Percentiles rank a stretch among this genome's conserved stretches.
These are phyloP conservation scores for Pythium aquatile DNA, from an alignment of 352 stramenopile genomes.

Conservation along the genomic window DNA sequence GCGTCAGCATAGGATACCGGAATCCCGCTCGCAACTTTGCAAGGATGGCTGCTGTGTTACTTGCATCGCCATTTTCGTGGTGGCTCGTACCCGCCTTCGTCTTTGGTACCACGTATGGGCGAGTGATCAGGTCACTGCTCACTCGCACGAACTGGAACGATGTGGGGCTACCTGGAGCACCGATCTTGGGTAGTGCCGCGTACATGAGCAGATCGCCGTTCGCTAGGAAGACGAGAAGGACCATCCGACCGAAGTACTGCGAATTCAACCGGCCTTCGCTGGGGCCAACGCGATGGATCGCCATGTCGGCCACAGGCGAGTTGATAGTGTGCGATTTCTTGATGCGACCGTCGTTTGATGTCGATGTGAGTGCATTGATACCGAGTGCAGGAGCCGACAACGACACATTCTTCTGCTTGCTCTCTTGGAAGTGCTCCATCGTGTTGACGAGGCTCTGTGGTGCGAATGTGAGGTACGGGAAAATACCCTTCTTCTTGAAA, in stretches of 20 bases:
- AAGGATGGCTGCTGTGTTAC: constrained; percentile 66
- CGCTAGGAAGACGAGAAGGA: constrained; percentile 80
- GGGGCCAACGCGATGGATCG: constrained; percentile 76
- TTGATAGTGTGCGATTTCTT: constrained; percentile 83
- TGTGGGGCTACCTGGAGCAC: constrained; percentile 30
- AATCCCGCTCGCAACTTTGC: constrained; percentile 76
- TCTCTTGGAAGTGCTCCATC: constrained; percentile 57
- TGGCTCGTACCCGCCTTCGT: constrained; percentile 41
- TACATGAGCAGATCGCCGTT: constrained; percentile 87
- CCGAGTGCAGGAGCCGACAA: constrained; percentile 59
- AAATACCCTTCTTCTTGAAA: constrained; percentile 77
- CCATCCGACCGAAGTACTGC: constrained; percentile 75
- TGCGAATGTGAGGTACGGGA: constrained; percentile 82
- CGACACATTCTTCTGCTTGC: constrained; percentile 55
- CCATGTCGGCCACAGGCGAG: constrained; percentile 79
- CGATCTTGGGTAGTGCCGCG: constrained; percentile 48
- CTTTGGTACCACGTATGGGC: constrained; percentile 65
- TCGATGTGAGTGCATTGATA: constrained; percentile 64
- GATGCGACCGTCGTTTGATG: constrained; percentile 72
- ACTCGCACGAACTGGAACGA: constrained; percentile 70
- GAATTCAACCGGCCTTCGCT: constrained; percentile 71
- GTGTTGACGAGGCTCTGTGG: constrained; percentile 78
- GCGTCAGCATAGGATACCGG: constrained; percentile 84
- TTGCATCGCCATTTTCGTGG: constrained; percentile 45
- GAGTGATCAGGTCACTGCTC: constrained; percentile 72